Evolutionary conservation across 129 eudicot genomes (phyloP).

Genomic region (Cynara cardunculus): DNA sequence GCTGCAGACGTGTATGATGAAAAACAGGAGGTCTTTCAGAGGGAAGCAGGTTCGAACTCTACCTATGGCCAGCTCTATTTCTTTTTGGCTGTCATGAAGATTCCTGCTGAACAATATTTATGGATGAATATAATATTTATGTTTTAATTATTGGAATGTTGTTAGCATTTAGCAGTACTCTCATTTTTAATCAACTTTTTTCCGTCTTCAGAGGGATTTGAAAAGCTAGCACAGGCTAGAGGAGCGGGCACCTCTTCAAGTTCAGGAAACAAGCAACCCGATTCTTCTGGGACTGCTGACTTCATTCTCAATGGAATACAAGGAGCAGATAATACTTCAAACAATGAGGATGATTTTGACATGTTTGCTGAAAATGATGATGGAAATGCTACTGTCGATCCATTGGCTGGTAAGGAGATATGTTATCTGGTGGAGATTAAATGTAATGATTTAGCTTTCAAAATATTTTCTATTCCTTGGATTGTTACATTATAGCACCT

Average conservation of each 20-base stretch:
- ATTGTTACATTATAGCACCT: background rate
- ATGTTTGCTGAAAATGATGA: slow-evolving; percentile 84
- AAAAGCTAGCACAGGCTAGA: slow-evolving; percentile 69
- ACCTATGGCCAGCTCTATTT: background rate
- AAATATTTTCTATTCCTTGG: background rate
- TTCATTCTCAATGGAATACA: slow-evolving; percentile 20
- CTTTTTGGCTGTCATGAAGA: slow-evolving; percentile 2
- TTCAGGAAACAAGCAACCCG: slow-evolving; percentile 29
- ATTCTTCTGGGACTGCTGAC: slow-evolving; percentile 9
- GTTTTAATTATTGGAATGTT: background rate
- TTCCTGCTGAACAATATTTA: background rate
- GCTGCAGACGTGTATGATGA: slow-evolving; percentile 88
- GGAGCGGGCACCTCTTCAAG: slow-evolving; percentile 48
- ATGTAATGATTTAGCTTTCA: background rate
- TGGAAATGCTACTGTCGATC: slow-evolving; percentile 36
- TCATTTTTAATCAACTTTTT: background rate
- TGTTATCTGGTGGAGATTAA: background rate
- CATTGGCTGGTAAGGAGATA: slow-evolving; percentile 26
- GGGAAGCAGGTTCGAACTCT: slow-evolving; percentile 79
- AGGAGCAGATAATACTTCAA: slow-evolving; percentile 17
- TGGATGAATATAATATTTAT: background rate
- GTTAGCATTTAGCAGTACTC: background rate
- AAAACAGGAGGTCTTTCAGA: slow-evolving; percentile 77
- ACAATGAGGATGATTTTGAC: slow-evolving; percentile 54
- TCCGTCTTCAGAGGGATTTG: slow-evolving; percentile 74